phyloP scores from a whole-genome alignment of 202 grass and related monocot genomes.

The Schoenoplectus tabernaemontani region DNA sequence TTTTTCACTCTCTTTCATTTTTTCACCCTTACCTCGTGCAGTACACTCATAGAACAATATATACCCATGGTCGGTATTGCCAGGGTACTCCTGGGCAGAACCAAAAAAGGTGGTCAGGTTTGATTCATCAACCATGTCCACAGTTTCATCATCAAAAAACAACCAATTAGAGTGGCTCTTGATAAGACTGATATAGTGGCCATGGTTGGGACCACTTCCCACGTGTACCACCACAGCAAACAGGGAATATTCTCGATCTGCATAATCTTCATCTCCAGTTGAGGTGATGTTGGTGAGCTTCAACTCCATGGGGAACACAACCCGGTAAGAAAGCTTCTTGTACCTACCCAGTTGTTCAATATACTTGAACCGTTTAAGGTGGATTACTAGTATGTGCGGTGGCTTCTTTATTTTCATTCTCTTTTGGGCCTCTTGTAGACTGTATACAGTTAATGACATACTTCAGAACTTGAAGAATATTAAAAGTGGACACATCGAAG shows the following conservation, averaged over 20 bases:
- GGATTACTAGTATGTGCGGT: conserved; percentile 84
- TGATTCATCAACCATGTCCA: conserved; percentile 90
- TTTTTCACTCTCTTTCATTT: conserved; percentile 10
- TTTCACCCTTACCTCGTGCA: conserved; percentile 22
- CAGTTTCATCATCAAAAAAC: conserved; percentile 93
- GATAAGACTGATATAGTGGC: conserved; percentile 88
- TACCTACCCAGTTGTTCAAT: conserved; percentile 88
- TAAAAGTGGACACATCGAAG: not conserved
- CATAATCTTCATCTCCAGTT: conserved; percentile 25
- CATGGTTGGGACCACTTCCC: conserved; percentile 91
- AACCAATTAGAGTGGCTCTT: conserved; percentile 97
- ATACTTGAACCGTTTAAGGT: conserved; percentile 96
- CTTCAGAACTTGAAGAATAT: not conserved
- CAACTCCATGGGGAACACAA: conserved; percentile 95
- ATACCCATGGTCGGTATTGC: conserved; percentile 96
- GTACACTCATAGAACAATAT: conserved; percentile 97
- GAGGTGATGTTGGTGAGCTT: conserved; percentile 61
- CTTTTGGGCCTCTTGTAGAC: conserved; percentile 99
- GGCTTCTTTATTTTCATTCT: conserved; percentile 99
- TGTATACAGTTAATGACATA: conserved; percentile 25
- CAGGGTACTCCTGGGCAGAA: conserved; percentile 82
- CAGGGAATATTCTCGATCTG: conserved; percentile 82
- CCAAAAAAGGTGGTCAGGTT: conserved; percentile 81
- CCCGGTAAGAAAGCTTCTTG: conserved; percentile 94
- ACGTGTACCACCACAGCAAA: conserved; percentile 94